Percentiles rank a stretch among this genome's conserved stretches.
Evolutionary conservation across 768 basidiomycete species (phyloP).

Genomic region (Cytidiella melzeri): DNA sequence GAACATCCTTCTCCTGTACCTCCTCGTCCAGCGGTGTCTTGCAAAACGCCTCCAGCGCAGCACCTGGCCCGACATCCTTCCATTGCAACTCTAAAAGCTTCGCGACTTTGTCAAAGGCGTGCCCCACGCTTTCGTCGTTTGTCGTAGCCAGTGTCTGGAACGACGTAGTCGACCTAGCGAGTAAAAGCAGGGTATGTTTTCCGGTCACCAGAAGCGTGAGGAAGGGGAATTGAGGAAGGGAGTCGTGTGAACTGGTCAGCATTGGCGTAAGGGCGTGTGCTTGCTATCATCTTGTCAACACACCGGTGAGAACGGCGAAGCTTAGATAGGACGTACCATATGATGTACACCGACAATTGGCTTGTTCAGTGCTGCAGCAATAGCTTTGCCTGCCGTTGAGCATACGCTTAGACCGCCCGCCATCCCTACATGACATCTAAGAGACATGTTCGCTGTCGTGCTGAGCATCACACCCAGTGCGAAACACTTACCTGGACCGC

Average conservation of each 20-base stretch:
- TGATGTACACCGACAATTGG: conserved; percentile 89
- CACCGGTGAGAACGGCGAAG: not conserved
- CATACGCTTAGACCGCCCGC: conserved; percentile 73
- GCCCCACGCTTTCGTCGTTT: conserved; percentile 69
- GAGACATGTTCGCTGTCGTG: not conserved
- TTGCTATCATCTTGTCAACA: conserved; percentile 49
- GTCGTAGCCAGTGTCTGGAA: conserved; percentile 75
- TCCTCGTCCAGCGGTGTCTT: conserved; percentile 23
- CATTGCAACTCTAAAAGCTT: conserved; percentile 63
- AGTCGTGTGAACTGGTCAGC: conserved; percentile 46
- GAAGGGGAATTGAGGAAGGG: conserved; percentile 69
- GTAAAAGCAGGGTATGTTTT: conserved; percentile 88
- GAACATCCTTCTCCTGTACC: not conserved
- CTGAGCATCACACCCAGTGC: not conserved
- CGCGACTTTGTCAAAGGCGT: conserved; percentile 80
- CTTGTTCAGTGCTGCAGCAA: conserved; percentile 70
- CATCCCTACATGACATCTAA: conserved; percentile 43
- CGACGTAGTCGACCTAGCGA: conserved; percentile 49
- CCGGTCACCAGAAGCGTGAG: conserved; percentile 86
- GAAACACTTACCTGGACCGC: conserved; percentile 62
- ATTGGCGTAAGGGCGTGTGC: conserved; percentile 84
- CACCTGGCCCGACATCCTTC: conserved; percentile 61
- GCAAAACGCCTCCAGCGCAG: conserved; percentile 75
- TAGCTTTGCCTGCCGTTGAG: conserved; percentile 70
- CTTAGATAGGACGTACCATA: conserved; percentile 54